Base-by-base conservation (phyloP, 75 land plant genomes). In the Pinus tabuliformis region DNA sequence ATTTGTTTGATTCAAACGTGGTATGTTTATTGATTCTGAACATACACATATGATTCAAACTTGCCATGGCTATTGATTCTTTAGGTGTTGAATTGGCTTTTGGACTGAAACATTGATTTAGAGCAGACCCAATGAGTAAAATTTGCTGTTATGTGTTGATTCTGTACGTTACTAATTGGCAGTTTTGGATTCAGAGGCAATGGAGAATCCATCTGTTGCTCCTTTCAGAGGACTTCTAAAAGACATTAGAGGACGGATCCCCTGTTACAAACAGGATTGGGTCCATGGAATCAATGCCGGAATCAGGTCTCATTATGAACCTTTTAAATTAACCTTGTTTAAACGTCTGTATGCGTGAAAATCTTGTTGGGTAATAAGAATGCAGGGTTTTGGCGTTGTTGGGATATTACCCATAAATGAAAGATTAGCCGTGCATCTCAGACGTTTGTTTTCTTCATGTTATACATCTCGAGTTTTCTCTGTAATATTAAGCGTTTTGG, bases 261-360 rank as follows among this genome's bases (percentile, higher is more conserved):
- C 79, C 3, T 89, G 83, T 74, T 93, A 93, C 76, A 91, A 82
- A 78, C 78, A 91, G 61, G 99, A 96, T 68, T 96, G 99, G 99
- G 73, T 80, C 39, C 78, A 75, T 57, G 99, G 95, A 54, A 56
- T 88, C 66, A 83, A 78, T 49, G 84, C 97, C 3, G 95, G 95
- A 37, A 42, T 86, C 68, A 85, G 97, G 99, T 94, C 22, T 14
- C 6, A 17, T 63, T 13, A 24, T n/a, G 21, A 63, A 33, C 26
- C 6, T 21, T 63, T 13, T 12, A 3, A 11, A 7, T 28, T 63
- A 0, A 24, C 3, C 6, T 24, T 17, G 28, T 63, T 13, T 9
- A 13, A 63, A 6, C 6, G 33, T 63, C 3, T 63, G 15, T 24
- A n/a, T 28, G 21, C 28, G 26, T 24, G 22, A 22, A 28, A 16